Percentiles rank a stretch among this genome's conserved stretches.
Conservation (phyloP, 2,329 filamentous ascomycete genomes). For the Xylaria sp. region DNA sequence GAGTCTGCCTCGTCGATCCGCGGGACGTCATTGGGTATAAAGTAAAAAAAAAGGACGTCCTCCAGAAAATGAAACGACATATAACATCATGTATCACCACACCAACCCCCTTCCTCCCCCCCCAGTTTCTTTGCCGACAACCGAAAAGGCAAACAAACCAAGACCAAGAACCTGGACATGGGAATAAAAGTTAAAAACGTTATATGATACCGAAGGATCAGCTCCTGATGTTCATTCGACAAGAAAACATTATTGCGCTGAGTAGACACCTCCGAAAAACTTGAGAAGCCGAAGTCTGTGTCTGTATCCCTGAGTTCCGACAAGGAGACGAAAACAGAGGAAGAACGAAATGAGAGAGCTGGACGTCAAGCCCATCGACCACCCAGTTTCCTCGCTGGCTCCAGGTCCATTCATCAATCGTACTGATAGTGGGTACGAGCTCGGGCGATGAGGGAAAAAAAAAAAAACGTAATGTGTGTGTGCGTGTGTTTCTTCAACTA, state of each 20-base stretch:
- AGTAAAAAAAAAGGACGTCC: not conserved
- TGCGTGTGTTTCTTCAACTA: not conserved
- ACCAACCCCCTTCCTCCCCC: too few species aligned
- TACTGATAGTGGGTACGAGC: too few species aligned
- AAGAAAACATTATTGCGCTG: not conserved
- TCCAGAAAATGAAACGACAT: not conserved
- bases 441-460: not conserved
- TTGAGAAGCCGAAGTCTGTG: not conserved
- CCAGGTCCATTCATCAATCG: too few species aligned
- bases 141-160: not conserved
- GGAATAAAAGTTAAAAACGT: slow-evolving; percentile 8
- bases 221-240: not conserved
- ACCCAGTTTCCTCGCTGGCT: too few species aligned
- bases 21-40: slow-evolving; percentile 9
- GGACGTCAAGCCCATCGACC: not conserved
- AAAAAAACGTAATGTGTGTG: slow-evolving; percentile 8
- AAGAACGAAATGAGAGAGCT: slow-evolving; percentile 5
- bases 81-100: slow-evolving; percentile 4
- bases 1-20: slow-evolving; percentile 23
- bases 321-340: not conserved
- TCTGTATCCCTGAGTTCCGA: slow-evolving; percentile 2
- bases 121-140: not conserved
- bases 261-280: not conserved
- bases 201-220: slow-evolving; percentile 5
- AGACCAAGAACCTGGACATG: too few species aligned